Conservation (phyloP, 441 rosid genomes). For the Adansonia grandidieri region DNA sequence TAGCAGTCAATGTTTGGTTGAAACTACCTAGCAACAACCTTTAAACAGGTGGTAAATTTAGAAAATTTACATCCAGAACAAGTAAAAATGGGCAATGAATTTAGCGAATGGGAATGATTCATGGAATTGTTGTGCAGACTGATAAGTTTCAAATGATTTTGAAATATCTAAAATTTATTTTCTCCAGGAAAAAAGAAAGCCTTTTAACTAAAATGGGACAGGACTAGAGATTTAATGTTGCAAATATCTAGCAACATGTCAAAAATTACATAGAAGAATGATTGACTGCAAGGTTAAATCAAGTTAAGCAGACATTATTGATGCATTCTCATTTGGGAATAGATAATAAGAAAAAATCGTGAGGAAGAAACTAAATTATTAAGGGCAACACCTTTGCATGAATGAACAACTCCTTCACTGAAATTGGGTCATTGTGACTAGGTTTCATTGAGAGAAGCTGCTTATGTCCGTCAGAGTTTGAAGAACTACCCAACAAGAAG, state of each 20-base stretch:
- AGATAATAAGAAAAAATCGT: background rate
- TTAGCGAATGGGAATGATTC: background rate
- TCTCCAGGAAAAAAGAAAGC: background rate
- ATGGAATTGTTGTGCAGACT: background rate
- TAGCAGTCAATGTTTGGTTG: background rate
- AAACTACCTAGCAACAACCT: background rate
- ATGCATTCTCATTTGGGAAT: background rate
- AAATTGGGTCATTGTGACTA: slow-evolving; percentile 59
- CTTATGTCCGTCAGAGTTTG: slow-evolving; percentile 53
- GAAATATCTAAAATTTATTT: background rate
- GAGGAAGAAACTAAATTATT: slow-evolving; percentile 16
- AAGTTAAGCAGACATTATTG: background rate
- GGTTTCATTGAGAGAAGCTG: slow-evolving; percentile 70
- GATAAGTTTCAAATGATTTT: background rate
- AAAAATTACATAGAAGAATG: background rate
- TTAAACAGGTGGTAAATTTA: background rate
- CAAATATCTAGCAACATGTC: background rate
- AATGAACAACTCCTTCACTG: slow-evolving; percentile 87
- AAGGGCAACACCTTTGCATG: slow-evolving; percentile 74
- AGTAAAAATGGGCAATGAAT: background rate
- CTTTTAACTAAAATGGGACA: background rate
- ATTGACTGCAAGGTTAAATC: background rate
- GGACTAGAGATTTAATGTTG: background rate
- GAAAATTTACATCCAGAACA: background rate
- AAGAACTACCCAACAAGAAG: slow-evolving; percentile 43